A percentile compares a stretch with the other conserved stretches of the same genome.
These are phyloP conservation scores for Aspergillus sp. DNA, from an alignment of 2,329 filamentous ascomycete species.

Conservation along the genomic window DNA sequence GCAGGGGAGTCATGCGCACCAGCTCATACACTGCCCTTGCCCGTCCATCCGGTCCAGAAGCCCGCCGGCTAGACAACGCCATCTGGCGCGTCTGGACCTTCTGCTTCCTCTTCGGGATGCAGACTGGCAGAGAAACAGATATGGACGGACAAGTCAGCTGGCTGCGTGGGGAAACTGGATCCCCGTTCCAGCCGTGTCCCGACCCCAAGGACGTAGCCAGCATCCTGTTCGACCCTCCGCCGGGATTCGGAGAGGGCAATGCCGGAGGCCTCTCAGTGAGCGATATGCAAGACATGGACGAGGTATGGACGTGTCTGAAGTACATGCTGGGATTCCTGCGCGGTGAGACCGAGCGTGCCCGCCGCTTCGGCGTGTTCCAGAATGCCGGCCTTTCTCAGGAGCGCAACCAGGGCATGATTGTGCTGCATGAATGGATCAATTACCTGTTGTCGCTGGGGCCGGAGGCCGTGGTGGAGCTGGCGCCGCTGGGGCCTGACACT, in stretches of 20 bases:
- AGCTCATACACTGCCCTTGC: slow-evolving; percentile 1
- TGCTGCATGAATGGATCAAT: slow-evolving; percentile 10
- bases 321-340: slow-evolving; percentile 9
- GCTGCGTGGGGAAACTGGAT: slow-evolving; percentile 8
- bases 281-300: slow-evolving; percentile 11
- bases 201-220: slow-evolving; percentile 11
- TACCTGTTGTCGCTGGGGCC: slow-evolving; percentile 7
- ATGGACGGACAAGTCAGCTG: slow-evolving; percentile 8
- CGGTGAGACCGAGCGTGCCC: slow-evolving; percentile 6
- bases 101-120: slow-evolving; percentile 12
- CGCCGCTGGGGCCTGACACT: slow-evolving; percentile 6
- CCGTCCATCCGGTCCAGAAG: not conserved
- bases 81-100: slow-evolving; percentile 17
- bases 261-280: slow-evolving; percentile 1
- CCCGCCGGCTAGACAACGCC: slow-evolving; percentile 9
- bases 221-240: slow-evolving; percentile 10
- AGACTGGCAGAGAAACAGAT: slow-evolving; percentile 11
- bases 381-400: not conserved
- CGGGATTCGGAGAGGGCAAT: slow-evolving; percentile 12
- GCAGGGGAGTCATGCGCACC: not conserved
- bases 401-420: not conserved
- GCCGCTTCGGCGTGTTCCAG: slow-evolving; percentile 6
- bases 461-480: slow-evolving; percentile 9
- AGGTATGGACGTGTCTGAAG: slow-evolving; percentile 10
- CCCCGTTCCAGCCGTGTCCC: slow-evolving; percentile 2